Evolutionary conservation across 1,139 yeast genomes (phyloP).

Genomic region (Lizanozyma gosingica): DNA sequence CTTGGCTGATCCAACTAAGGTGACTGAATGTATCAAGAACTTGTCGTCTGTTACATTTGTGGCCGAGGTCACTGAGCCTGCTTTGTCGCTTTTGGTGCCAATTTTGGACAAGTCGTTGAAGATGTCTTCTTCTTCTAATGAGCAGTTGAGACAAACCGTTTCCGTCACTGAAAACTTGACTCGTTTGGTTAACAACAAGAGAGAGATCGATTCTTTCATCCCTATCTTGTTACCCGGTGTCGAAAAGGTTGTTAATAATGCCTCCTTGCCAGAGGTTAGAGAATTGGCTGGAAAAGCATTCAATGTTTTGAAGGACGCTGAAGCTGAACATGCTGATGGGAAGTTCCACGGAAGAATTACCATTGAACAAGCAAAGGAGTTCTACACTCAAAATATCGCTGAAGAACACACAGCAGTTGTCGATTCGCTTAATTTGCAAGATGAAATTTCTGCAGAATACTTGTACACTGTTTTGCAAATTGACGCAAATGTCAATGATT

Average conservation of each 20-base stretch:
- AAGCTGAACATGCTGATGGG: slow-evolving; percentile 55
- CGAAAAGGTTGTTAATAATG: slow-evolving; percentile 77
- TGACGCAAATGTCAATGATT: slow-evolving; percentile 86
- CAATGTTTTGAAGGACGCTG: slow-evolving; percentile 74
- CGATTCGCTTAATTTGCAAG: slow-evolving; percentile 17
- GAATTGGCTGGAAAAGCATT: slow-evolving; percentile 85
- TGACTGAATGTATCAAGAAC: slow-evolving; percentile 82
- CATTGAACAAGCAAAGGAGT: slow-evolving; percentile 43
- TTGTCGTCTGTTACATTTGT: slow-evolving; percentile 93
- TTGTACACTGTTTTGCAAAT: slow-evolving; percentile 49
- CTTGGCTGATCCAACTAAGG: slow-evolving; percentile 80
- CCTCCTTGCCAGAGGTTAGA: slow-evolving; percentile 95
- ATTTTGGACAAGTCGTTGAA: slow-evolving; percentile 86
- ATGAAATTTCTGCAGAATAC: slow-evolving; percentile 37
- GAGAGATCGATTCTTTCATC: slow-evolving; percentile 82
- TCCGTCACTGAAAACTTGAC: slow-evolving; percentile 94
- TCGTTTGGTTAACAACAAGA: slow-evolving; percentile 86
- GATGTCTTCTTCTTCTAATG: slow-evolving; percentile 85
- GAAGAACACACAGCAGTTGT: slow-evolving; percentile 17
- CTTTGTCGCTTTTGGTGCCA: slow-evolving; percentile 83
- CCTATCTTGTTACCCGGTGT: slow-evolving; percentile 88
- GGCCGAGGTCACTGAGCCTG: slow-evolving; percentile 97
- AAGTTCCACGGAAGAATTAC: slow-evolving; percentile 70
- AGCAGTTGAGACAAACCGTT: slow-evolving; percentile 92
- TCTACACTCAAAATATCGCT: slow-evolving; percentile 28